Evolutionary conservation across 2,329 filamentous ascomycete species (phyloP).

Genomic region (Penicillium sp.): DNA sequence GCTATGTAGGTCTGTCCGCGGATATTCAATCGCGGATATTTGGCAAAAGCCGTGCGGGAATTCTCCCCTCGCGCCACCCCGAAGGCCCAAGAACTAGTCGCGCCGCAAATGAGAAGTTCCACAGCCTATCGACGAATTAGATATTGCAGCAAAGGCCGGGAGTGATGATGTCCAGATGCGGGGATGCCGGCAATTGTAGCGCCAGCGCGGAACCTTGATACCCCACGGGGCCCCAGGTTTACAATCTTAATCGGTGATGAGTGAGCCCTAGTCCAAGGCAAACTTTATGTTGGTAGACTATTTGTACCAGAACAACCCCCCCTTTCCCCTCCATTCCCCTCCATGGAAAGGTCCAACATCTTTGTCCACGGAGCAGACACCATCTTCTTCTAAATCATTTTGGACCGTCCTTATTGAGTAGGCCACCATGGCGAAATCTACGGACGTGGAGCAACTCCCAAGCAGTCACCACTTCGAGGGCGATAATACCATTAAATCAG

Average conservation of each 20-base stretch:
- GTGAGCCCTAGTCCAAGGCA: not conserved
- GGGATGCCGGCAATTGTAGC: not conserved
- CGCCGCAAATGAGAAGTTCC: not conserved
- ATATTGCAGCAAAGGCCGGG: not conserved
- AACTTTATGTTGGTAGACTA: not conserved
- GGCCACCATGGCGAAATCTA: slow-evolving; percentile 10
- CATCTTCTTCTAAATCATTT: not conserved
- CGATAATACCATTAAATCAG: not conserved
- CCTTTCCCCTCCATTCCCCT: not conserved
- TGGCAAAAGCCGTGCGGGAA: slow-evolving; percentile 12
- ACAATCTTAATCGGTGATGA: not conserved
- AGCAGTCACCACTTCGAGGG: slow-evolving; percentile 14
- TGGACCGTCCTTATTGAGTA: not conserved
- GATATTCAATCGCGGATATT: slow-evolving; percentile 15
- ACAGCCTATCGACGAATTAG: slow-evolving; percentile 2
- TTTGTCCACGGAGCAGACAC: not conserved
- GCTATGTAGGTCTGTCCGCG: slow-evolving; percentile 1
- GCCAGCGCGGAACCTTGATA: not conserved
- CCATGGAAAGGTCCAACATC: not conserved
- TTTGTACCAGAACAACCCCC: not conserved
- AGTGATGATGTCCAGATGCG: not conserved
- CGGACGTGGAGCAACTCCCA: slow-evolving; percentile 1
- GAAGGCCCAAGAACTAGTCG: not conserved
- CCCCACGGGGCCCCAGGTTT: not conserved
- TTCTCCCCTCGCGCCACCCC: slow-evolving; percentile 1